Evolutionary conservation across 441 rosid genomes (phyloP), one percentile per base, ranked within the genome.

Genomic region (Croton setiger): DNA sequence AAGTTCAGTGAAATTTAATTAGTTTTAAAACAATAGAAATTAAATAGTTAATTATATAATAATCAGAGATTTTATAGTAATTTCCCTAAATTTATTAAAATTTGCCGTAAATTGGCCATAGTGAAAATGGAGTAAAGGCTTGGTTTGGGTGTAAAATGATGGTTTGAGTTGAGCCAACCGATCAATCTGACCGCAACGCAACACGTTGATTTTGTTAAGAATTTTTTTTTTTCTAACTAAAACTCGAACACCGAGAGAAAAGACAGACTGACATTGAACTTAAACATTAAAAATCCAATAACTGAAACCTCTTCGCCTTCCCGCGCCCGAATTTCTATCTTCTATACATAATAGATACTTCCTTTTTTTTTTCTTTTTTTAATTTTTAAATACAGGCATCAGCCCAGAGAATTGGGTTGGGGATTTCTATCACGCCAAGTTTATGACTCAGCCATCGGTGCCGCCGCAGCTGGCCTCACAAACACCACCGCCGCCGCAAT

Each of bases 371-470:
- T 27, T n/a, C n/a, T n/a, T 27, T 27, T 27, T 27, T 27, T 0
- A 27, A 27, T 27, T 27, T 27, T 27, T 27, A 27, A 27, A 9
- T 14, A 17, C 4, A 63, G 23, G 3, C 27, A 63, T 64, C 44
- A 48, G 7, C 17, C 27, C 41, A 9, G 27, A 55, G 3, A 64
- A 47, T 48, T 3, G 21, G 11, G 35, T 64, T 48, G 7, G 21
- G 18, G 35, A 15, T 20, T 7, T 33, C 7, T 18, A 21, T 9
- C 11, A 43, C 14, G 44, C 11, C 48, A 39, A 3, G 18, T 15
- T 35, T 11, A 74, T 74, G 75, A 76, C 86, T 52, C 89, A 85
- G 72, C 80, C 89, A 58, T 76, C 89, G 81, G 81, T 73, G 71
- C 83, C 81, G 7, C 76, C 83, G 72, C 88, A 83, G 67, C 72